Base-by-base conservation (phyloP, 306 rosid genomes). In the Dryas alaskensis region DNA sequence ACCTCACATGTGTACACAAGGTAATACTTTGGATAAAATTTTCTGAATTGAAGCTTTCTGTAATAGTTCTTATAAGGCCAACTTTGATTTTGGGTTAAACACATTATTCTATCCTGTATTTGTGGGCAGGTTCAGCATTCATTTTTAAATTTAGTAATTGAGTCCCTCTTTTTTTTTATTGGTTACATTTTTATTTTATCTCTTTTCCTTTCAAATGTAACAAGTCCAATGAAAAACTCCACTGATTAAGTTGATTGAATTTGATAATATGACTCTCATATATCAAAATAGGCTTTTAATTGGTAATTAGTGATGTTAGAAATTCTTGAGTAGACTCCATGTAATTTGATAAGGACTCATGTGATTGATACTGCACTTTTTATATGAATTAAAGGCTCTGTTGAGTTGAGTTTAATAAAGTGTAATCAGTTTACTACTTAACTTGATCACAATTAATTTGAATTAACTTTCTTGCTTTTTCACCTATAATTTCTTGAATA, bases 1-100 rank as follows among this genome's bases (percentile, higher is more conserved):
- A 81, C 89, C 16, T 86, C 97, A 8, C 96, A 94, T 80, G 96
- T 94, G 76, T 94, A 88, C 76, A 88, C 96, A 58, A 94, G 94
- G 98, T 94, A 86, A 72, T 72, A 72, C 64, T 69, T 37, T 14
- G 58, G 42, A 75, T 27, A 51, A 45, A 52, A 62, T 63, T 25
- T 69, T 9, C 5, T 50, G 31, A 37, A 31, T 7, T 19, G 4
- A 14, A 66, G 44, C 17, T 8, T 48, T 47, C n/a, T 7, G n/a
- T 47, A 10, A 22, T 64, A 9, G 54, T 48, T 84, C 42, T 44
- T 17, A 46, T 42, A 6, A 8, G 52, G 53, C 43, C n/a, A 43
- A 25, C 7, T 43, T 74, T 42, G 31, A 14, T 53, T 3, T 43
- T 42, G 2, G 25, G 55, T 53, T 59, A 4, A 47, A 65, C 19